Percentiles rank a stretch among this genome's conserved stretches.
Conservation (phyloP, 306 rosid species). For the Arachis hypogaea region DNA sequence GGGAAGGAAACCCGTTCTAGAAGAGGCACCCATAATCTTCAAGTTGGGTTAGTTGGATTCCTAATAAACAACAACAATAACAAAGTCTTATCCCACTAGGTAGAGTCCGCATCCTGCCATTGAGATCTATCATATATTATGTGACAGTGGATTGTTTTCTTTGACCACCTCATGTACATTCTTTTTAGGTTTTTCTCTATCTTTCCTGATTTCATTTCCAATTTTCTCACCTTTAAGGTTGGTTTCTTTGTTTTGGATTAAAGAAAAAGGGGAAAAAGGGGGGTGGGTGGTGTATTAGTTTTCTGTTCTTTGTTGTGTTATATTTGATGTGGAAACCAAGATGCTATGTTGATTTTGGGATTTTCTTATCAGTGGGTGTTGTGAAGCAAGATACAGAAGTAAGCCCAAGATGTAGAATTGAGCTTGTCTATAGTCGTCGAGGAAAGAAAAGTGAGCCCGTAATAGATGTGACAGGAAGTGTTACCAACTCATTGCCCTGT, state of each 20-base stretch:
- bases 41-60: no score
- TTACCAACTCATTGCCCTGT: constrained; percentile 4
- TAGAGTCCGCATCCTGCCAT: no score
- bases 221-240: constrained; percentile 3
- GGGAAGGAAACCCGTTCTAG: no score
- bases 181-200: no score
- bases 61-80: no score
- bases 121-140: no score
- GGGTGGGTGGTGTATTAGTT: background rate
- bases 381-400: constrained; percentile 21
- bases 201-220: background rate
- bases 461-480: constrained; percentile 3
- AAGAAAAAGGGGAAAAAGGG: background rate
- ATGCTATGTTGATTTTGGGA: constrained; percentile 31
- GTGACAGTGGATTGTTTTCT: no score
- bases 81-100: no score
- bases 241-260: background rate
- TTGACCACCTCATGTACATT: no score
- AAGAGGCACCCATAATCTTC: no score
- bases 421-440: background rate
- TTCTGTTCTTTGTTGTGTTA: constrained; percentile 18
- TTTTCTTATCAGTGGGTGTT: constrained; percentile 32
- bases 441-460: constrained; percentile 16
- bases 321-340: constrained; percentile 14
- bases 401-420: background rate